Base-by-base conservation (phyloP, 73 alveolate species). In the Symbiodinium pilosum region DNA sequence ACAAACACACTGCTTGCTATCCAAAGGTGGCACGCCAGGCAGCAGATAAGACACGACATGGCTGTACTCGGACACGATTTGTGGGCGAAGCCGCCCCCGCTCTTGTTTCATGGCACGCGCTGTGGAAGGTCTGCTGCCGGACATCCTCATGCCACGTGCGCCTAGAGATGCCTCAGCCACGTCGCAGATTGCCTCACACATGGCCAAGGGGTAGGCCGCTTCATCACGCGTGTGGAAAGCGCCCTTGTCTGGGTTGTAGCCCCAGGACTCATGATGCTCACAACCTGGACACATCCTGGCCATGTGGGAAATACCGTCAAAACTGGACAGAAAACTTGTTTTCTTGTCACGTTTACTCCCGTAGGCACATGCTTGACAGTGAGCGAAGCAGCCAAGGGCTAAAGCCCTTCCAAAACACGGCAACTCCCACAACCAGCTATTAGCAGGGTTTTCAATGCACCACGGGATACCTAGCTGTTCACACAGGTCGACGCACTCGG, bases 371-470 rank as follows among this genome's bases (percentile, higher is more conserved):
- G 77, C 77, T 24, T 59, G 39, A 59, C 77, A 59, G 34, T 16
- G 77, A 1, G 77, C 77, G 34, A 59, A 59, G 77, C 77, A 24
- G 34, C 94, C 94, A 5, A 36, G 42, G 14, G 20, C 43, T 11
- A 86, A 75, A 4, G 84, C 83, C 2, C 68, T 32, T 54, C 39
- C 84, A 34, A 86, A 86, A 30, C 42, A 86, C 2, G 32, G 84
- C 16, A 86, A 41, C 41, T 86, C 59, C 84, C 84, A 86, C 43
- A 86, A 21, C 40, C 24, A 54, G 30, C 94, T 86, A 32, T 86
- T 86, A 0, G 93, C 54, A 0, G 93, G 83, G 12, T 51, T 86
- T 34, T 86, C 93, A 16, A 86, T 64, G 43, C 59, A n/a, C 93
- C 93, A 86, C 32, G 83, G 47, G 2, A 86, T 26, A 1, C 40